phyloP scores from a whole-genome alignment of 202 grass and related monocot species.

The Brachypodium distachyon region DNA sequence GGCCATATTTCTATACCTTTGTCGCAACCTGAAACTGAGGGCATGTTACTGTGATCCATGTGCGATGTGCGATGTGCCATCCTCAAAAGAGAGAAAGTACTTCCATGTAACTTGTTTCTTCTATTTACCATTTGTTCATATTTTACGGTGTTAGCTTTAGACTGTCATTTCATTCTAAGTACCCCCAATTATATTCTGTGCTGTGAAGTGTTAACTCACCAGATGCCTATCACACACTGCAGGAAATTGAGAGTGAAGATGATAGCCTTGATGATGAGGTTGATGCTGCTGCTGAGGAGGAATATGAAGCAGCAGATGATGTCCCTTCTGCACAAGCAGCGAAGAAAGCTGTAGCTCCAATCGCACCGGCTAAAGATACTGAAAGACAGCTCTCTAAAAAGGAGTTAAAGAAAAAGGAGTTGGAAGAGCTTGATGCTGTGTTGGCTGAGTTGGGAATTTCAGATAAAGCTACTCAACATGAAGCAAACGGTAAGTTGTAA shows the following conservation, averaged over 20 bases:
- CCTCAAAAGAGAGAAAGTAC: not conserved
- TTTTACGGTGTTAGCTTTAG: not conserved
- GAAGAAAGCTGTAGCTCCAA: slow-evolving; percentile 24
- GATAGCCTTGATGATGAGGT: slow-evolving; percentile 50
- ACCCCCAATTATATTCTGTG: not conserved
- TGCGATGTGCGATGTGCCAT: not conserved
- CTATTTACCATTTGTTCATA: not conserved
- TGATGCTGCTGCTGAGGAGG: slow-evolving; percentile 51
- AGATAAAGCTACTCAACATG: slow-evolving; percentile 20
- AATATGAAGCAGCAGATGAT: slow-evolving; percentile 42
- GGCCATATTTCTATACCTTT: not conserved
- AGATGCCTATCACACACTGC: slow-evolving; percentile 8
- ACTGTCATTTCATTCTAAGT: too few species aligned
- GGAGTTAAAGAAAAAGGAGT: slow-evolving; percentile 89
- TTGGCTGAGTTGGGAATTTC: slow-evolving; percentile 67
- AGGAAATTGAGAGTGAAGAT: slow-evolving; percentile 92
- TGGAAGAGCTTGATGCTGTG: slow-evolving; percentile 73
- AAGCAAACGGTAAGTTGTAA: slow-evolving; percentile 46
- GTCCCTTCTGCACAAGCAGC: slow-evolving; percentile 10
- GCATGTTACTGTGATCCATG: slow-evolving; percentile 2
- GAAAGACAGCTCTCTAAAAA: slow-evolving; percentile 94
- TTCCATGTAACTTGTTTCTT: not conserved
- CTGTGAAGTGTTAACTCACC: not conserved
- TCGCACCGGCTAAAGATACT: slow-evolving; percentile 51
- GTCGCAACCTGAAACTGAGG: not conserved